Base-by-base conservation (phyloP, 1,284 basidiomycete species). In the Puccinia coronata region DNA sequence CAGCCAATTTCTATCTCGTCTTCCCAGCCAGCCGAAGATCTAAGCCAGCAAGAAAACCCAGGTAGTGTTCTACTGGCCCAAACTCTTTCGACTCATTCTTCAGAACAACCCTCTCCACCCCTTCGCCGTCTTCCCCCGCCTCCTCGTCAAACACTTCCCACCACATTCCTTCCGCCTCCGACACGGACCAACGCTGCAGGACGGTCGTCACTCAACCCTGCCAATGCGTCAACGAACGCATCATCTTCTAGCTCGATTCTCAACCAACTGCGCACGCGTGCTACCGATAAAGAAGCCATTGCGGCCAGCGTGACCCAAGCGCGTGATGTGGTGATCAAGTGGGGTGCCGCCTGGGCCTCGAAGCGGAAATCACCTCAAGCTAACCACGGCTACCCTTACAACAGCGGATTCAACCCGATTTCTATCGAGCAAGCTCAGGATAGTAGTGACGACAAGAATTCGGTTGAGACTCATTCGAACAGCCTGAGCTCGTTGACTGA, bases 241-340 rank as follows among this genome's bases (percentile, higher is more conserved):
- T 47, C 83, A 25, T 80, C 83, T n/a, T 63, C 75, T 55, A 79
- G 47, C 41, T 71, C 76, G 16, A 70, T 76, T 55, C 47, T 78
- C 16, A 79, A 86, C 1, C 84, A 88, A 31, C 89, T 89, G 61
- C 83, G 91, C 59, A 89, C 91, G 0, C 89, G 89, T 20, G 86
- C 86, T 12, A 83, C 85, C 16, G 93, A 95, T 86, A 95, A 94
- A 85, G 91, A 94, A 85, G 92, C 92, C 1, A 57, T 85, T 55
- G 82, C 84, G 11, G 83, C 83, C 9, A 91, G 87, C 57, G 87
- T 87, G 63, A 85, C 83, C 23, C 85, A 86, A 47, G 93, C 93
- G 3, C 92, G 92, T 85, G 94, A 95, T 85, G 89, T 91, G 18
- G 91, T 95, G 88, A 91, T 91, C 78, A 95, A 95, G 85, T 95